A percentile compares a stretch with the other conserved stretches of the same genome.
phyloP scores from a whole-genome alignment of 306 rosid genomes.

The Clitoria ternatea region DNA sequence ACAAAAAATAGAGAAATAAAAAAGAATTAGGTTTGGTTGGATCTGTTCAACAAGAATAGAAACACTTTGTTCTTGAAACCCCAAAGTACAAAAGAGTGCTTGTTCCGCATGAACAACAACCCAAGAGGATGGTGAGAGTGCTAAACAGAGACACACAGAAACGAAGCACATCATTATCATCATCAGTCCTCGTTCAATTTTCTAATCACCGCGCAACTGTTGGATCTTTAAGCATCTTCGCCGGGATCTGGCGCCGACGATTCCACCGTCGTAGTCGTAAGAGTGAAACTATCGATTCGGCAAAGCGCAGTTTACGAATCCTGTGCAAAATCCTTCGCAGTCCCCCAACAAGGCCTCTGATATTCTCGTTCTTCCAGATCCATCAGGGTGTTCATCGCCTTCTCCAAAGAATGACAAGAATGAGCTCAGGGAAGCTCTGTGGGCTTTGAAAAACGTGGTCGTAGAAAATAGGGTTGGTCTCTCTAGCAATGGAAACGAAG shows the following conservation, averaged over 20 bases:
- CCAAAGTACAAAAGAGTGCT: too few relatives aligned
- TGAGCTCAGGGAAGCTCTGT: slow-evolving; percentile 23
- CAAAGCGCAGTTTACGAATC: slow-evolving; percentile 9
- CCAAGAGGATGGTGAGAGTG: too few relatives aligned
- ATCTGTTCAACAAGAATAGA: too few relatives aligned
- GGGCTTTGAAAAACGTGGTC: slow-evolving; percentile 16
- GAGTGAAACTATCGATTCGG: not conserved
- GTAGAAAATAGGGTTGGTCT: slow-evolving; percentile 31
- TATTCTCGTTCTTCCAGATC: too few relatives aligned
- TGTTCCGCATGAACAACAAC: too few relatives aligned
- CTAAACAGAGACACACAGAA: slow-evolving; percentile 8
- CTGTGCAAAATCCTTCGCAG: too few relatives aligned
- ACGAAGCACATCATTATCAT: slow-evolving; percentile 20
- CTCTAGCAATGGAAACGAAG: slow-evolving; percentile 24
- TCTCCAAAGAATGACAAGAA: slow-evolving; percentile 36
- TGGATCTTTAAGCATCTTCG: slow-evolving; percentile 25
- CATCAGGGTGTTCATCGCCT: slow-evolving; percentile 30
- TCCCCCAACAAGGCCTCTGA: too few relatives aligned
- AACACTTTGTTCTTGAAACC: too few relatives aligned
- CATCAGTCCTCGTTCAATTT: slow-evolving; percentile 23
- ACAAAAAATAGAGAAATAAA: too few relatives aligned
- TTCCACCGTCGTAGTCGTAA: not conserved
- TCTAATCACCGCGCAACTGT: not conserved
- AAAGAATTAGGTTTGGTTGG: too few relatives aligned
- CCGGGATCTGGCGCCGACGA: slow-evolving; percentile 2